A percentile compares a stretch with the other conserved stretches of the same genome.
phyloP scores from a whole-genome alignment of 2,329 filamentous ascomycete species.

The Hymenotorrendiella dingleyae region DNA sequence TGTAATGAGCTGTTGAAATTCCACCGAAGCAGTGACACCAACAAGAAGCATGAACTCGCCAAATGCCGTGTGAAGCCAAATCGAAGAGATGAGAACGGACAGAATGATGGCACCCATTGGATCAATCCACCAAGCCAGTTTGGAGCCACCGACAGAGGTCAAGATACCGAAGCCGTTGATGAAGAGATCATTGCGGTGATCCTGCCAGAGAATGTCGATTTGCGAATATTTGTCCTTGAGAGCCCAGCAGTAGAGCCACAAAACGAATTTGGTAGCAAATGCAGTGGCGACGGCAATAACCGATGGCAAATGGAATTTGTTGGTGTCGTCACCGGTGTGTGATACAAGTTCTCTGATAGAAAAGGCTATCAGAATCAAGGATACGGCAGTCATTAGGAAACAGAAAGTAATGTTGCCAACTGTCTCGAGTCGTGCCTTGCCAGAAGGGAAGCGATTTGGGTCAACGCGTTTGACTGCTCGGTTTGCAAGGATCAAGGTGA shows the following conservation, averaged over 20 bases:
- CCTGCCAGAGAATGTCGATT: slow-evolving; percentile 88
- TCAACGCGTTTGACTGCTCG: slow-evolving; percentile 87
- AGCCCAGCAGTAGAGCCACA: slow-evolving; percentile 91
- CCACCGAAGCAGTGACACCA: slow-evolving; percentile 77
- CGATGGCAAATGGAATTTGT: slow-evolving; percentile 71
- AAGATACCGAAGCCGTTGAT: slow-evolving; percentile 93
- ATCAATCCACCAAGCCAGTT: slow-evolving; percentile 92
- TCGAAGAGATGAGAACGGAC: slow-evolving; percentile 66
- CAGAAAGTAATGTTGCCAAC: slow-evolving; percentile 95
- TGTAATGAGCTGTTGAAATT: slow-evolving; percentile 88
- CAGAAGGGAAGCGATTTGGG: slow-evolving; percentile 77
- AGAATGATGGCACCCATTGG: slow-evolving; percentile 84
- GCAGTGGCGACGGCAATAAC: slow-evolving; percentile 80
- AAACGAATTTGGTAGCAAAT: slow-evolving; percentile 72
- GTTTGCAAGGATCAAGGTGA: slow-evolving; percentile 80
- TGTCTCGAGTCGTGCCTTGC: slow-evolving; percentile 90
- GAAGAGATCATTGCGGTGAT: slow-evolving; percentile 94
- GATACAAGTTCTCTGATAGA: slow-evolving; percentile 64
- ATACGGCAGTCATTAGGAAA: slow-evolving; percentile 91
- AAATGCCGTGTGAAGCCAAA: slow-evolving; percentile 85
- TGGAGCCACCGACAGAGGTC: slow-evolving; percentile 84
- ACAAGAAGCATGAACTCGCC: slow-evolving; percentile 87
- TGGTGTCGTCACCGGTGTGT: slow-evolving; percentile 41
- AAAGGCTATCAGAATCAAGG: slow-evolving; percentile 86
- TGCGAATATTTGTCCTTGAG: slow-evolving; percentile 88